Evolutionary conservation across 345 rosid genomes (phyloP), one percentile per base, ranked within the genome.

Genomic region (sweet orange (Citrus sinensis)): DNA sequence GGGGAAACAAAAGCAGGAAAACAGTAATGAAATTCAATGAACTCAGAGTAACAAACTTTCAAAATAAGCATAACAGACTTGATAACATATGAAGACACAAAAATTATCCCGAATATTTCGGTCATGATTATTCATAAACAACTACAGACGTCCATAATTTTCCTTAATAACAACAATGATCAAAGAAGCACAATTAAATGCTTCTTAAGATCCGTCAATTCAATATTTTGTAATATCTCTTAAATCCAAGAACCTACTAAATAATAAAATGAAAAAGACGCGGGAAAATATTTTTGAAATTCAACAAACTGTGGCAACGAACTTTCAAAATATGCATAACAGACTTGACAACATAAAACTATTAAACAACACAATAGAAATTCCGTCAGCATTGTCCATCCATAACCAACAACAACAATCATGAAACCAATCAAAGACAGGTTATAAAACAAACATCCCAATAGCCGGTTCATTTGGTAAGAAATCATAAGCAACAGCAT

Each of bases 321-420:
- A 74, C 73, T 76, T 76, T 73, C 67, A 29, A 77, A 71, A 64
- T 30, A 64, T 30, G 13, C 76, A 62, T 72, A 59, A 80, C 40
- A 25, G 61, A 32, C 22, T 67, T 68, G 13, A 30, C n/a, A 71
- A 60, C 46, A 49, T 2, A 46, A 64, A 4, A 70, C 29, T 5
- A 19, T 27, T 65, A 32, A 30, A 20, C 20, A 81, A 13, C 20
- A 42, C 27, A 6, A 9, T 2, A 32, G 32, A 14, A 54, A 75
- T 29, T 37, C 27, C 69, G 79, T 71, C 55, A 51, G 70, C 42
- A 54, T 42, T 60, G 22, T 25, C 49, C 67, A 29, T 66, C 67
- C 67, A 51, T 37, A 56, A 13, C 63, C n/a, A 65, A 32, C 14
- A 27, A 54, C 67, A 74, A 63, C 40, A 81, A 76, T 76, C 39